Evolutionary conservation across 73 alveolate species (phyloP), one percentile per base, ranked within the genome.

Genomic region (Paramecium bursaria): DNA sequence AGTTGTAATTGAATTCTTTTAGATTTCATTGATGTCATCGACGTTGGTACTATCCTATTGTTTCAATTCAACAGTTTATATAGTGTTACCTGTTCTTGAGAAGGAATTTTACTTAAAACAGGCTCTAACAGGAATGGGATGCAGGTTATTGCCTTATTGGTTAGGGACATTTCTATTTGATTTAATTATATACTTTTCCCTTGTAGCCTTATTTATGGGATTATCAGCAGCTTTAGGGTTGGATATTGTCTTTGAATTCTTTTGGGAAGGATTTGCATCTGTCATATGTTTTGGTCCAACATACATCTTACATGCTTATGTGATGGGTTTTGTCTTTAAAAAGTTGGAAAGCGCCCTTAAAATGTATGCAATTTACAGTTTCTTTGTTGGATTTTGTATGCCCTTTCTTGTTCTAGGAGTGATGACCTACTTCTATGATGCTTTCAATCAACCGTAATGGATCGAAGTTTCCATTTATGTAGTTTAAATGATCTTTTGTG

Each of bases 101-200:
- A 79, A 73, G 26, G 89, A 79, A 79, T 48, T 57, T 0, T 53
- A 79, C 47, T 7, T 79, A n/a, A 79, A 50, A 55, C 44, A 79
- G 27, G 53, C 89, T 42, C 54, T 79, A 22, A 31, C 29, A 39
- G 89, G 75, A 3, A 79, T 79, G 89, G 89, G 89, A 0, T 79
- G 89, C 17, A 79, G 89, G 54, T 53, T 74, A 19, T 25, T 79
- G 21, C 89, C 89, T 15, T 79, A 79, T 50, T 79, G 89, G 89
- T 33, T 79, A 42, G 89, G 89, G 17, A 79, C 89, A 13, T 79
- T 79, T 15, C 50, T 79, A 13, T 79, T 79, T 47, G 89, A 79
- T 35, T 79, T 53, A 15, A 3, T 26, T 4, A 53, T 79, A 3
- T 79, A 53, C 74, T 25, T 54, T 2, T 79, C 46, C 35, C 46